Base-by-base conservation (phyloP, 1,284 basidiomycete species). In the Rhodotorula mucilaginosa region DNA sequence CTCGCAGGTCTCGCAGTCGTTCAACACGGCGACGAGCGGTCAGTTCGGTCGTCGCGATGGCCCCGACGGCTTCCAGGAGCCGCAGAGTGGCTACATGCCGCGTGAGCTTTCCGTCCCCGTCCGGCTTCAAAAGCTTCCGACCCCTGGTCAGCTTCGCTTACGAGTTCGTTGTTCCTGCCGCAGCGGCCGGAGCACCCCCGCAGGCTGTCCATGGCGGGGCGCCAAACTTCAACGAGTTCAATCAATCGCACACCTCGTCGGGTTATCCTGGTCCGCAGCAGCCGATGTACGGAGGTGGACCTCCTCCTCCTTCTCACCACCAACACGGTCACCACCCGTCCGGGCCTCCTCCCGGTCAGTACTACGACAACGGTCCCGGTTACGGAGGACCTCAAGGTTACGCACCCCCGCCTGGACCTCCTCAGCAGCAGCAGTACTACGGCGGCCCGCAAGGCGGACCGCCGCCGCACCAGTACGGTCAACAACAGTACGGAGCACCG, bases 171-270 rank as follows among this genome's bases (percentile, higher is more conserved):
- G 12, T 58, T 13, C 44, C 5, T 39, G 1, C 18, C 31, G 29
- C 47, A 68, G 67, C 64, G 23, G 23, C 46, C 34, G 68, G 68
- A 16, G 63, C 51, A 13, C 68, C 68, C 1, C 68, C 68, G 44
- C 63, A 65, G 46, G 57, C 68, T n/a, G 61, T 68, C 23, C 68
- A 65, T 18, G 69, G 69, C 26, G 64, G 64, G 21, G 64, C 69
- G 6, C 61, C 64, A 21, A 31, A 58, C 10, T 70, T 57, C 34
- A 56, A 63, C 64, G 58, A 59, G 39, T 59, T 52, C 47, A 48
- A 49, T 34, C 63, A 59, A 18, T 34, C 54, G 5, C 47, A 65
- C 48, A 44, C 47, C 7, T 65, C 64, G 39, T 12, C 19, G 13
- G 64, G 64, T 12, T 65, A 64, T 31, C 47, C 56, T 12, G 58